phyloP scores from a whole-genome alignment of 2,329 filamentous ascomycete genomes.

The Trichoderma sp. region DNA sequence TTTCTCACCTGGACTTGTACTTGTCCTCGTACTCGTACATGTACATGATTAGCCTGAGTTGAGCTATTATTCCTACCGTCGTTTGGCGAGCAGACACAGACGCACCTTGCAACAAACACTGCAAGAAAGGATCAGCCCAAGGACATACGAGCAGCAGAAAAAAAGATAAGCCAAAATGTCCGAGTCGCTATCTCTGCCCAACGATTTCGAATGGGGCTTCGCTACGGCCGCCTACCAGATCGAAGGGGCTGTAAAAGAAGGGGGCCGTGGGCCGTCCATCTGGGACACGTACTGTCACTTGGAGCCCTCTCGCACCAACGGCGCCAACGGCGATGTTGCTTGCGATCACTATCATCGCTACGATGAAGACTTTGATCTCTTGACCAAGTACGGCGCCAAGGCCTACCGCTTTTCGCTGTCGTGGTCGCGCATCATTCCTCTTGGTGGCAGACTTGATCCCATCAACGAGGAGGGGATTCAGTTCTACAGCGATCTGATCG shows the following conservation, averaged over 20 bases:
- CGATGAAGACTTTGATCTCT: constrained; percentile 58
- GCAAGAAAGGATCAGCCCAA: neutral
- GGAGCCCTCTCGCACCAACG: constrained; percentile 42
- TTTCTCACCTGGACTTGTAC: neutral
- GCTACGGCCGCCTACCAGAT: constrained; percentile 48
- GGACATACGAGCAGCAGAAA: neutral
- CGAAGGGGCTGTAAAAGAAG: constrained; percentile 44
- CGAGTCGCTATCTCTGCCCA: constrained; percentile 31
- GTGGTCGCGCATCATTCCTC: constrained; percentile 66
- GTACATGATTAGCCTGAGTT: constrained; percentile 16
- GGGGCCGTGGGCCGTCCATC: constrained; percentile 45
- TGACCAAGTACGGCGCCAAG: constrained; percentile 58
- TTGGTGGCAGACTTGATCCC: constrained; percentile 63
- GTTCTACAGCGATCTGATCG: constrained; percentile 61
- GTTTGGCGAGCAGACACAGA: neutral
- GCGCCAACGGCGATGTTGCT: constrained; percentile 49
- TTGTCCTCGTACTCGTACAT: neutral
- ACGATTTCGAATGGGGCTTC: constrained; percentile 44
- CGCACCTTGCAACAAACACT: constrained; percentile 9
- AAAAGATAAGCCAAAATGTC: constrained; percentile 18
- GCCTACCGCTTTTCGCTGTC: constrained; percentile 67
- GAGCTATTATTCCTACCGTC: constrained; percentile 10
- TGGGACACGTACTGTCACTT: constrained; percentile 47
- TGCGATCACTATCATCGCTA: constrained; percentile 46
- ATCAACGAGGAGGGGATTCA: constrained; percentile 62